Conservation (phyloP, 805 yeast species). For the Cyberlindnera bimundalis region DNA sequence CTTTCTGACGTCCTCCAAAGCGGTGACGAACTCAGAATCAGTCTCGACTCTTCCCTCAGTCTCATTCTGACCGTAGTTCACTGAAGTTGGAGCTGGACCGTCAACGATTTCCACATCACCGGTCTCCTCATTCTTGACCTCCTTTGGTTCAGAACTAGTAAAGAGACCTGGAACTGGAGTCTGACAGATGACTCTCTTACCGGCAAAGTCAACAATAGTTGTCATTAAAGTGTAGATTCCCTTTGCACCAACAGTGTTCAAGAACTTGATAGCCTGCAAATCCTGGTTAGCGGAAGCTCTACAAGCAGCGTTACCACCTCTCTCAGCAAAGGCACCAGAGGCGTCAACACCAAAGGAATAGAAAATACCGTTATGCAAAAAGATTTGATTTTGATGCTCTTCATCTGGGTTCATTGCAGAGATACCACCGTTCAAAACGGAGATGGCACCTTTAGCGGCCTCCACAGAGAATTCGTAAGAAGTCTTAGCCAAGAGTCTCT, state of each 20-base stretch:
- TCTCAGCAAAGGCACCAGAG: conserved; percentile 55
- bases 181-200: conserved; percentile 85
- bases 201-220: conserved; percentile 85
- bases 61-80: conserved; percentile 67
- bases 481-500: conserved; percentile 66
- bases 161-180: conserved; percentile 89
- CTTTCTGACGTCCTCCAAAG: conserved; percentile 60
- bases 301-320: conserved; percentile 86
- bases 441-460: conserved; percentile 77
- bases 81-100: conserved; percentile 29
- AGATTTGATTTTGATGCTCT: conserved; percentile 57
- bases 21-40: conserved; percentile 50
- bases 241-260: conserved; percentile 61
- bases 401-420: conserved; percentile 81
- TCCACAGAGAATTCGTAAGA: conserved; percentile 71
- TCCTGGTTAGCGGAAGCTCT: conserved; percentile 79
- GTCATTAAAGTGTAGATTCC: conserved; percentile 74
- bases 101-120: conserved; percentile 35
- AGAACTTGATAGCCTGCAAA: conserved; percentile 61
- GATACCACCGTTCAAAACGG: conserved; percentile 69
- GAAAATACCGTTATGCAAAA: conserved; percentile 77
- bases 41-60: conserved; percentile 47
- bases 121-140: conserved; percentile 38
- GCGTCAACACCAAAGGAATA: conserved; percentile 77
- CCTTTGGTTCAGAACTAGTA: conserved; percentile 36